Base-by-base conservation (phyloP, 495 filamentous ascomycete species). In the Xylona heveae region DNA sequence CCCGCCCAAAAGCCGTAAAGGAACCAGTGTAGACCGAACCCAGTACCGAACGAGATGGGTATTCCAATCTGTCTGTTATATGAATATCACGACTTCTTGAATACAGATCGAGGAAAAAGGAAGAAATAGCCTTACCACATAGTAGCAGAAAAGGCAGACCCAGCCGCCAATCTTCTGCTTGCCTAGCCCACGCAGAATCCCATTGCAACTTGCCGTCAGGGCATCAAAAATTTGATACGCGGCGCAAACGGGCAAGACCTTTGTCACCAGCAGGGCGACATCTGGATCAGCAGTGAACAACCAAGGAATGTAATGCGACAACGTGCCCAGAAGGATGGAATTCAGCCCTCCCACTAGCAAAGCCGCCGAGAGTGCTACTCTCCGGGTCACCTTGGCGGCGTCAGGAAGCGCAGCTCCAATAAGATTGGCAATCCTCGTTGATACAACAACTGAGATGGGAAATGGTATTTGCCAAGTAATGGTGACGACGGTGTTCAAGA, bases 211-310 rank as follows among this genome's bases (percentile, higher is more conserved):
- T 5, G 71, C 62, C 0, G 81, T 73, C 26, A 88, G 46, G 8
- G 74, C 67, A 45, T 95, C 85, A 39, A 85, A 82, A 2, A 88
- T 61, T 50, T 95, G 84, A 59, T 91, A 91, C 0, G 79, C 62
- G 0, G 81, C 81, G 30, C 73, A 77, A 1, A 93, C 43, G 1
- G 84, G 83, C 28, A 95, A 56, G 6, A 77, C 64, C 2, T 48
- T 44, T 1, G 80, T 71, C 4, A 84, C 79, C 6, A 90, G 50
- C 8, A 55, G 61, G 36, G 84, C 69, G 29, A 95, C 83, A 25
- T 82, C 79, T 19, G 58, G 47, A 34, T 95, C 81, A 7, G 64
- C 59, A 1, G 82, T 90, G 51, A 92, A 91, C 0, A 92, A 65
- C 29, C 59, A 51, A 0, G 80, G 78, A 30, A 93, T 71, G 37